Evolutionary conservation across 108 stramenopile genomes (phyloP).

Genomic region (Aurantiochytrium sp.): DNA sequence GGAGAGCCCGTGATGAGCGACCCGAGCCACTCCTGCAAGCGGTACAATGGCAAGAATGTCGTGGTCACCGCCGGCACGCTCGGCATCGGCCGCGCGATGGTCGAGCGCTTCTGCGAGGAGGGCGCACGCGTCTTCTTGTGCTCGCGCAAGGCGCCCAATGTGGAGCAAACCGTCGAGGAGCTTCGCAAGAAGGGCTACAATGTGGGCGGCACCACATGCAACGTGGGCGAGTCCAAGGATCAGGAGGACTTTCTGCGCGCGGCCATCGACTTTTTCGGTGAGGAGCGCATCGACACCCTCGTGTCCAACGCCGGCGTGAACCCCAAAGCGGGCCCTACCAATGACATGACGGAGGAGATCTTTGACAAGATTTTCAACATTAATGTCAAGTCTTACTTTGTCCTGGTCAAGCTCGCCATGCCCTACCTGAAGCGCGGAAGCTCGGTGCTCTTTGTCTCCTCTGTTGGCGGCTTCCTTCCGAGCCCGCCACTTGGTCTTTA

Average conservation of each 20-base stretch:
- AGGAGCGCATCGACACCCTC: background rate
- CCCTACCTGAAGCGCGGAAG: constrained; percentile 11
- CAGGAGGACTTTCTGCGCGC: background rate
- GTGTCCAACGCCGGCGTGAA: constrained; percentile 6
- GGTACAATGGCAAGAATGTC: background rate
- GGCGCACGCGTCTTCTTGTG: background rate
- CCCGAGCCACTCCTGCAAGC: background rate
- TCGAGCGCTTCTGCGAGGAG: background rate
- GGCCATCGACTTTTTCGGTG: background rate
- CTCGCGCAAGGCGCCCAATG: background rate
- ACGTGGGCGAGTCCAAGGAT: background rate
- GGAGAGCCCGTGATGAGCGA: background rate
- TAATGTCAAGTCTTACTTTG: background rate
- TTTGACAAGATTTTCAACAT: constrained; percentile 12
- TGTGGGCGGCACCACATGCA: background rate
- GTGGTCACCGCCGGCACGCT: background rate
- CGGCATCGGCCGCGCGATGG: constrained; percentile 20
- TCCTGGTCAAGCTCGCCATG: constrained; percentile 12
- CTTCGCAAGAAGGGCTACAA: background rate
- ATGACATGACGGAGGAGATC: constrained; percentile 6
- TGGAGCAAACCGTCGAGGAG: background rate
- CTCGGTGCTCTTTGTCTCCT: background rate
- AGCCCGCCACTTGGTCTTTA: constrained; percentile 27
- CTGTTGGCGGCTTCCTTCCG: background rate
- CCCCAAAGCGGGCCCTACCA: background rate